Evolutionary conservation across 768 basidiomycete genomes (phyloP).

Genomic region (Lentinula sp.): DNA sequence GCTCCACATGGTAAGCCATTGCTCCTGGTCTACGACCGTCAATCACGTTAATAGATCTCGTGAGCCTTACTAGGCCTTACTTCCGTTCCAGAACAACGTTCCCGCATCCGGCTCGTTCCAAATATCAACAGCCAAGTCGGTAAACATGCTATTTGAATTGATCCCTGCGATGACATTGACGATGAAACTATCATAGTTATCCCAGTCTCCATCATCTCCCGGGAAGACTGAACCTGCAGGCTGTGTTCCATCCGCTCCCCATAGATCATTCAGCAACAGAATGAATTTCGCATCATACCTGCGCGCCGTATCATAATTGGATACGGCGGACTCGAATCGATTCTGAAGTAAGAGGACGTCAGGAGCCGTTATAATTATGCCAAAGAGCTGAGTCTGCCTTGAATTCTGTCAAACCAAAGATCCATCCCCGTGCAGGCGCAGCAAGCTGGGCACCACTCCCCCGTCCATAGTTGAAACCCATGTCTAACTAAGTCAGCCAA

Average conservation of each 20-base stretch:
- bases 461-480: slow-evolving; percentile 18
- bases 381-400: slow-evolving; percentile 7
- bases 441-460: slow-evolving; percentile 14
- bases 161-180: slow-evolving; percentile 14
- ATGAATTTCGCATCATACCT: slow-evolving; percentile 14
- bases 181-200: slow-evolving; percentile 14
- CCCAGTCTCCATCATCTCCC: slow-evolving; percentile 3
- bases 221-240: slow-evolving; percentile 13
- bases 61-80: slow-evolving; percentile 1
- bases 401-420: slow-evolving; percentile 9
- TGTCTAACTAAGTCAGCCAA: slow-evolving; percentile 3
- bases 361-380: background rate
- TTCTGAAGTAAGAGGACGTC: background rate
- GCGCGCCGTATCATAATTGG: slow-evolving; percentile 15
- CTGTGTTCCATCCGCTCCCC: slow-evolving; percentile 17
- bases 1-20: slow-evolving; percentile 14
- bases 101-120: slow-evolving; percentile 17
- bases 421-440: slow-evolving; percentile 11
- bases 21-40: slow-evolving; percentile 8
- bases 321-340: slow-evolving; percentile 15
- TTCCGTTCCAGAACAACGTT: slow-evolving; percentile 12
- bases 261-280: slow-evolving; percentile 16
- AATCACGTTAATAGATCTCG: background rate
- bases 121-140: slow-evolving; percentile 14
- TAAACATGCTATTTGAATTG: slow-evolving; percentile 14